Evolutionary conservation across 148 eudicot species (phyloP).

Genomic region (Pharnaceum exiguum): DNA sequence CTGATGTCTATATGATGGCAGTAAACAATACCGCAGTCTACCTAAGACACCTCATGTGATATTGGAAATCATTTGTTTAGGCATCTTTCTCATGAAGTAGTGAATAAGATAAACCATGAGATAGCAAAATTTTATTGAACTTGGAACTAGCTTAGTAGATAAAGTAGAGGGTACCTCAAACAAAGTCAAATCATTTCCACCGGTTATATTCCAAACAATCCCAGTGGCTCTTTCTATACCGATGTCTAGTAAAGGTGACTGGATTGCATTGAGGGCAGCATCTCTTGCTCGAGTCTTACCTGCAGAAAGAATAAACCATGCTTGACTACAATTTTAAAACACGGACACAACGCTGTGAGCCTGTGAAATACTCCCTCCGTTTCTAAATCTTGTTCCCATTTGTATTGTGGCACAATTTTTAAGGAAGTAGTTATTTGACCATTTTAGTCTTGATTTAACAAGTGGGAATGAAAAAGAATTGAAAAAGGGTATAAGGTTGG

Average conservation of each 20-base stretch:
- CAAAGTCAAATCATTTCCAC: constrained; percentile 91
- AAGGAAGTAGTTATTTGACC: too few relatives aligned
- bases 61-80: background rate
- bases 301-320: constrained; percentile 11
- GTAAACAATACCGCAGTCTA: background rate
- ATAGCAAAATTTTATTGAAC: constrained; percentile 1
- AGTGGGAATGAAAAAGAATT: too few relatives aligned
- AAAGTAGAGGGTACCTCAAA: constrained; percentile 59
- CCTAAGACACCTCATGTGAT: background rate
- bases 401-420: too few relatives aligned
- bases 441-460: too few relatives aligned
- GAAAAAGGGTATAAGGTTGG: too few relatives aligned
- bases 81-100: background rate
- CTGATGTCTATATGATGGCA: background rate
- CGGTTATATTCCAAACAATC: constrained; percentile 98
- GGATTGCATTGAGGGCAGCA: constrained; percentile 97
- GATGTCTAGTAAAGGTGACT: constrained; percentile 92
- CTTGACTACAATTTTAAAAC: background rate
- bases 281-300: constrained; percentile 99
- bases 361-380: too few relatives aligned
- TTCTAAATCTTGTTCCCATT: too few relatives aligned
- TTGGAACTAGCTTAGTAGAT: constrained; percentile 7
- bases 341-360: background rate
- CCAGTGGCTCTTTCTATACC: constrained; percentile 99
- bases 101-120: background rate